Evolutionary conservation across 139 green algal species (phyloP).

Genomic region (Auxenochlorella pyrenoidosa): DNA sequence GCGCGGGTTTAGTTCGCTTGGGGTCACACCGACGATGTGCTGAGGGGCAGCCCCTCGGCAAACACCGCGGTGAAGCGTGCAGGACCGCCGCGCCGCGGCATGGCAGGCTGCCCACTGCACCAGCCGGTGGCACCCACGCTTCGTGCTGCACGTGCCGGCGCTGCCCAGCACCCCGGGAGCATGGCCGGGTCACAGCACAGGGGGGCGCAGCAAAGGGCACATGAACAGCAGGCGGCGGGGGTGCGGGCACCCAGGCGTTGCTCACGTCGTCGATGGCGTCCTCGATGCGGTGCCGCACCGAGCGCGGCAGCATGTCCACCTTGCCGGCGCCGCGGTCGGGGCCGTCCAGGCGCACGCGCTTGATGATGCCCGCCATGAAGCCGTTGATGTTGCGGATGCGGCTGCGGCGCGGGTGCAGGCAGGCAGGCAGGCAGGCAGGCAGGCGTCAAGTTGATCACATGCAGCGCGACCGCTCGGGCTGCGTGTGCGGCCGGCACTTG

Average conservation of each 20-base stretch:
- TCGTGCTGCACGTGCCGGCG: too few relatives aligned
- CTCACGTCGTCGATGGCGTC: slow-evolving; percentile 61
- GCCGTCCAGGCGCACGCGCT: slow-evolving; percentile 60
- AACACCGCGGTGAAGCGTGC: too few relatives aligned
- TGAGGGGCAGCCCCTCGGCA: too few relatives aligned
- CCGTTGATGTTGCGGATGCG: slow-evolving; percentile 56
- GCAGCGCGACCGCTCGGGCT: too few relatives aligned
- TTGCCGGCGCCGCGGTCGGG: slow-evolving; percentile 53
- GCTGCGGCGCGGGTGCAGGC: slow-evolving; percentile 23
- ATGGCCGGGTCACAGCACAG: too few relatives aligned
- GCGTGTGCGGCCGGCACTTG: neutral
- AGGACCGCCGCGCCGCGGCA: too few relatives aligned
- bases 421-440: neutral
- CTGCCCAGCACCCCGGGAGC: too few relatives aligned
- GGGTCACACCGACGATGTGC: too few relatives aligned
- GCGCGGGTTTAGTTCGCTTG: too few relatives aligned
- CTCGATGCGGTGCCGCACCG: slow-evolving; percentile 48
- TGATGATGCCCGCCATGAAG: slow-evolving; percentile 62
- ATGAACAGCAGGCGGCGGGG: neutral
- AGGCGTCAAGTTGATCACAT: neutral
- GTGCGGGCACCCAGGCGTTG: neutral
- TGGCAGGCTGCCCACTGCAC: too few relatives aligned
- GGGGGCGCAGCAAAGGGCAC: neutral
- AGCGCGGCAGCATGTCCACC: slow-evolving; percentile 54
- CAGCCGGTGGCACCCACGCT: too few relatives aligned